A percentile compares a stretch with the other conserved stretches of the same genome.
These are phyloP conservation scores for Naumovozyma dairenensis DNA, from an alignment of 805 yeast species.

Conservation along the genomic window DNA sequence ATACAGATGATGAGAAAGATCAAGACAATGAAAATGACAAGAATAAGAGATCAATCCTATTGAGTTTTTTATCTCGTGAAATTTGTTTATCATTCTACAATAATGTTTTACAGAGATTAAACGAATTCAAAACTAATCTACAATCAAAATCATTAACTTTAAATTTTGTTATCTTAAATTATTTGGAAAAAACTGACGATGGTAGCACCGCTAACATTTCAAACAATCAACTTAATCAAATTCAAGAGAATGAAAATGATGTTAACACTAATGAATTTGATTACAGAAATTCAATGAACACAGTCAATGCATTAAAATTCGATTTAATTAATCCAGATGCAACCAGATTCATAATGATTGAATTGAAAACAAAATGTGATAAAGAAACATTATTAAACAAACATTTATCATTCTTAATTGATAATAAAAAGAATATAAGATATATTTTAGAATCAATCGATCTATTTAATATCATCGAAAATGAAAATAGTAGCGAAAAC, in stretches of 20 bases:
- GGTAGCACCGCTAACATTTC: constrained; percentile 1
- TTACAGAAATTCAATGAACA: constrained; percentile 3
- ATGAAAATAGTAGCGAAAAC: background rate
- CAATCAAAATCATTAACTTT: constrained; percentile 33
- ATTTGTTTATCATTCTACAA: constrained; percentile 32
- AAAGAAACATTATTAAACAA: constrained; percentile 9
- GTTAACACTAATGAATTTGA: constrained; percentile 27
- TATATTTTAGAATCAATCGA: constrained; percentile 22
- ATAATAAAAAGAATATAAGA: constrained; percentile 12
- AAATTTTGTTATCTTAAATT: constrained; percentile 27
- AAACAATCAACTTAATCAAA: too few species aligned
- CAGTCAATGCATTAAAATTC: constrained; percentile 8
- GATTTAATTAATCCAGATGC: constrained; percentile 21
- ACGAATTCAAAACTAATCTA: constrained; percentile 29
- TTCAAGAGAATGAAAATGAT: constrained; percentile 13
- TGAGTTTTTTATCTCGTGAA: constrained; percentile 28
- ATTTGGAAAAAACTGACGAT: constrained; percentile 30
- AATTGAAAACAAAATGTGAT: constrained; percentile 8
- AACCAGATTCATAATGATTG: constrained; percentile 21
- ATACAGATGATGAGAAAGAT: constrained; percentile 32
- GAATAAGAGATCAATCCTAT: constrained; percentile 18
- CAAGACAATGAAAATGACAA: constrained; percentile 31
- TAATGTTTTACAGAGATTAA: constrained; percentile 28
- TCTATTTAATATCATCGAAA: constrained; percentile 13
- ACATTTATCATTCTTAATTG: constrained; percentile 10